A percentile compares a stretch with the other conserved stretches of the same genome.
phyloP scores from a whole-genome alignment of 768 basidiomycete genomes.

The Auriscalpium orientale region DNA sequence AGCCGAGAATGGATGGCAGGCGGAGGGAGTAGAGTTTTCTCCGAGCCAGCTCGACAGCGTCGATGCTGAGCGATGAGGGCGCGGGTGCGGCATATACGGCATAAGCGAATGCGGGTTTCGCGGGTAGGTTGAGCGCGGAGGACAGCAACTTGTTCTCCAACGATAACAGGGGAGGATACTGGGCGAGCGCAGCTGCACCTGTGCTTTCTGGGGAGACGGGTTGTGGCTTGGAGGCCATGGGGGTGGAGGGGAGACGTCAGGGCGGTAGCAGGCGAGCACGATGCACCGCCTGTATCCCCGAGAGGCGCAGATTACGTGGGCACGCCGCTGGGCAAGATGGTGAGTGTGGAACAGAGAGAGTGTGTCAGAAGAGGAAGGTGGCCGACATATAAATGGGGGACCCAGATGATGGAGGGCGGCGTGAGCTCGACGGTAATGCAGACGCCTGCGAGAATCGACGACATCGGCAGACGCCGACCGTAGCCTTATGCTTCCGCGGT shows the following conservation, averaged over 20 bases:
- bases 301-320: too few species aligned
- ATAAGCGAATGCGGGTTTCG: constrained; percentile 36
- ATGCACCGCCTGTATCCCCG: too few species aligned
- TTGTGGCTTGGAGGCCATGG: constrained; percentile 22
- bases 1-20: constrained; percentile 34
- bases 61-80: constrained; percentile 23
- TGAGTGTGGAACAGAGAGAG: not conserved
- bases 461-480: too few species aligned
- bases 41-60: constrained; percentile 50
- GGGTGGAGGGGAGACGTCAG: not conserved
- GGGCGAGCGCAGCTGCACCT: constrained; percentile 22
- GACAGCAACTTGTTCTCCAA: constrained; percentile 36
- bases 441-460: too few species aligned
- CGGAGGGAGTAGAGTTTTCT: constrained; percentile 37
- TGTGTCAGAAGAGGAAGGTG: not conserved
- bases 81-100: constrained; percentile 33
- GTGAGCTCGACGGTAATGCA: too few species aligned
- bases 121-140: constrained; percentile 39
- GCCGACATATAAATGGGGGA: not conserved
- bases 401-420: too few species aligned
- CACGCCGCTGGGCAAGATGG: not conserved
- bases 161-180: constrained; percentile 25
- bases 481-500: too few species aligned
- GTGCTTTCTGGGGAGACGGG: constrained; percentile 22
- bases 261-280: too few species aligned